Percentiles rank a stretch among this genome's conserved stretches.
These are phyloP conservation scores for Xylaria sp. DNA, from an alignment of 2,329 filamentous ascomycete genomes.

Conservation along the genomic window DNA sequence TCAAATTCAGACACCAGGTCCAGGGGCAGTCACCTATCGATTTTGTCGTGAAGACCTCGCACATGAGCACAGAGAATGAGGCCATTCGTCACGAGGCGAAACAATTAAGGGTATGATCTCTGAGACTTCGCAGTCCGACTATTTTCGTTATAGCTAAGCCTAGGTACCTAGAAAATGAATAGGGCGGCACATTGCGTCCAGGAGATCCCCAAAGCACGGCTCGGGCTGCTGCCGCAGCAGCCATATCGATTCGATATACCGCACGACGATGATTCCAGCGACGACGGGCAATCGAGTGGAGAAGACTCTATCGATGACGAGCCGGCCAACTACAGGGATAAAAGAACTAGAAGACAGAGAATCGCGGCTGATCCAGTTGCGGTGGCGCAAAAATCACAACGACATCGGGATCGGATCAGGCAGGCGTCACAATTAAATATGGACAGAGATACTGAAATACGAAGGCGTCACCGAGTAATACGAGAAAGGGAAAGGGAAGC, in stretches of 20 bases:
- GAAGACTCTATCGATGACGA: conserved; percentile 29
- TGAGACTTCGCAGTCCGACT: background rate
- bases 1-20: background rate
- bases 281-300: conserved; percentile 28
- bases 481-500: no score
- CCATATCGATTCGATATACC: background rate
- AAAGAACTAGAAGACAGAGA: no score
- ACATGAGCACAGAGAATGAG: background rate
- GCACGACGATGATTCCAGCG: conserved; percentile 29
- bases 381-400: no score
- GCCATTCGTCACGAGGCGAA: conserved; percentile 3
- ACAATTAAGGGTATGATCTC: conserved; percentile 7
- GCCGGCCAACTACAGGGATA: background rate
- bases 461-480: no score
- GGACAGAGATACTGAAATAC: background rate
- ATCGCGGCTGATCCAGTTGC: background rate
- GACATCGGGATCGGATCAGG: background rate
- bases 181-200: conserved; percentile 41
- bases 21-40: background rate
- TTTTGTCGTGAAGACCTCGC: conserved; percentile 22
- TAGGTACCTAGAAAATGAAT: conserved; percentile 30
- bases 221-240: conserved; percentile 8
- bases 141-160: conserved; percentile 7
- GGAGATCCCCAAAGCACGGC: conserved; percentile 13
- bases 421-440: background rate